Evolutionary conservation across 2,329 filamentous ascomycete species (phyloP).

Genomic region (Penicillium polonicum): DNA sequence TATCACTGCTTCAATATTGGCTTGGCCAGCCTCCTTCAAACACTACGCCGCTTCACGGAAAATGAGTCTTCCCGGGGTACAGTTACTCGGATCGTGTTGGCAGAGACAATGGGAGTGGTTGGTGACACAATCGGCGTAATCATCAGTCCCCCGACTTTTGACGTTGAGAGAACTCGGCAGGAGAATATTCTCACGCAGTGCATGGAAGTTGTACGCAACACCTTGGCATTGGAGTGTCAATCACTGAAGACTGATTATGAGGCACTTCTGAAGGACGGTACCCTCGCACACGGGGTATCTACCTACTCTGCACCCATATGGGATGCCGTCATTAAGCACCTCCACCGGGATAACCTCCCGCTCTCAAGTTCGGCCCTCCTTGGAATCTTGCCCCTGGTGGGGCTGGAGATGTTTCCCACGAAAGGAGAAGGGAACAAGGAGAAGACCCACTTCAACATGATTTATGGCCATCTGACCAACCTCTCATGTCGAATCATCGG

Average conservation of each 20-base stretch:
- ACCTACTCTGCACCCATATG: conserved; percentile 74
- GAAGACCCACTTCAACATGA: conserved; percentile 73
- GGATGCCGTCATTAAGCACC: conserved; percentile 69
- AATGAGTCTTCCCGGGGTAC: conserved; percentile 46
- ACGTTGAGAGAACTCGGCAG: conserved; percentile 48
- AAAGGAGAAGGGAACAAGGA: conserved; percentile 47
- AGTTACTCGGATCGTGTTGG: conserved; percentile 49
- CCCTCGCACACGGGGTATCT: conserved; percentile 65
- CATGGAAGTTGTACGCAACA: conserved; percentile 64
- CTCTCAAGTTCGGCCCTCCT: conserved; percentile 73
- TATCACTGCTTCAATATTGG: conserved; percentile 49
- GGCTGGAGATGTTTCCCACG: conserved; percentile 70
- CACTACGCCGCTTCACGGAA: conserved; percentile 49
- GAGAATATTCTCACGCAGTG: conserved; percentile 56
- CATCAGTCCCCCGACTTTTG: conserved; percentile 56
- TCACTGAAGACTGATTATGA: conserved; percentile 68
- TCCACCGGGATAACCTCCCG: conserved; percentile 65
- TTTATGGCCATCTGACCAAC: conserved; percentile 61
- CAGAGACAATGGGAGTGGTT: conserved; percentile 49
- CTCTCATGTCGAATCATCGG: conserved; percentile 73
- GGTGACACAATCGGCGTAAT: conserved; percentile 55
- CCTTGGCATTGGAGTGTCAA: conserved; percentile 69
- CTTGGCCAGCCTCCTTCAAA: conserved; percentile 46
- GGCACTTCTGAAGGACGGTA: conserved; percentile 59
- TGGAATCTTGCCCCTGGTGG: conserved; percentile 68